Evolutionary conservation across 2,329 filamentous ascomycete species (phyloP).

Genomic region (Stagonosporopsis chrysanthemi): DNA sequence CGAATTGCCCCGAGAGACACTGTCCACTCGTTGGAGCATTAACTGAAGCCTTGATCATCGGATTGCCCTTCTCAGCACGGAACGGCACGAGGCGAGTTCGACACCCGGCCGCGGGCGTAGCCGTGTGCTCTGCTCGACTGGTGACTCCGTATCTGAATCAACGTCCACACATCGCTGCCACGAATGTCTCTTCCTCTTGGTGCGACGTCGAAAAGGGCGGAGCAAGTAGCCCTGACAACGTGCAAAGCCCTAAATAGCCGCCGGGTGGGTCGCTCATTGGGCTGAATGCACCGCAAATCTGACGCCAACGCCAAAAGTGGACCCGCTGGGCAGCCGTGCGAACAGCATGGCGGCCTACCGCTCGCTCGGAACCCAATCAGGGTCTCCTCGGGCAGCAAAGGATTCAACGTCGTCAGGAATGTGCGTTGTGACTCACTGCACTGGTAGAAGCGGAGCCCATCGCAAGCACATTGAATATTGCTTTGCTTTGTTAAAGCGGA

Average conservation of each 20-base stretch:
- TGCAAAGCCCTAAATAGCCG: constrained; percentile 30
- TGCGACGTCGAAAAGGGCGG: constrained; percentile 3
- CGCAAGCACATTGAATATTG: constrained; percentile 7
- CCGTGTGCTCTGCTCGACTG: constrained; percentile 9
- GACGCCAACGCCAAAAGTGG: constrained; percentile 33
- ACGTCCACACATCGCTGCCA: constrained; percentile 13
- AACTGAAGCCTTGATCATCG: constrained; percentile 10
- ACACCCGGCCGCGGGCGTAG: constrained; percentile 13
- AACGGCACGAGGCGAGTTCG: constrained; percentile 12
- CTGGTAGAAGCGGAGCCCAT: constrained; percentile 19
- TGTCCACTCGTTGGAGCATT: constrained; percentile 1
- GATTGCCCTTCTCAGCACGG: constrained; percentile 12
- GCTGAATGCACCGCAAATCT: constrained; percentile 27
- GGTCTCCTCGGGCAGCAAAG: constrained; percentile 35
- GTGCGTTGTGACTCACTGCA: constrained; percentile 32
- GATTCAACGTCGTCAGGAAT: constrained; percentile 14
- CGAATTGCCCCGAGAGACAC: not conserved
- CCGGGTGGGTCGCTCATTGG: constrained; percentile 33
- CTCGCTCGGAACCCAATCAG: constrained; percentile 35
- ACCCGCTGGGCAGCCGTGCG: constrained; percentile 39
- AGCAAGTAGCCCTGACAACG: constrained; percentile 12
- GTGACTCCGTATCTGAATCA: constrained; percentile 7
- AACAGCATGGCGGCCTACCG: constrained; percentile 25
- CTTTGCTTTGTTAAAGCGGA: constrained; percentile 17
- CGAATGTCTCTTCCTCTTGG: constrained; percentile 8